Evolutionary conservation across 768 basidiomycete species (phyloP).

Genomic region (Amyloporia xantha): DNA sequence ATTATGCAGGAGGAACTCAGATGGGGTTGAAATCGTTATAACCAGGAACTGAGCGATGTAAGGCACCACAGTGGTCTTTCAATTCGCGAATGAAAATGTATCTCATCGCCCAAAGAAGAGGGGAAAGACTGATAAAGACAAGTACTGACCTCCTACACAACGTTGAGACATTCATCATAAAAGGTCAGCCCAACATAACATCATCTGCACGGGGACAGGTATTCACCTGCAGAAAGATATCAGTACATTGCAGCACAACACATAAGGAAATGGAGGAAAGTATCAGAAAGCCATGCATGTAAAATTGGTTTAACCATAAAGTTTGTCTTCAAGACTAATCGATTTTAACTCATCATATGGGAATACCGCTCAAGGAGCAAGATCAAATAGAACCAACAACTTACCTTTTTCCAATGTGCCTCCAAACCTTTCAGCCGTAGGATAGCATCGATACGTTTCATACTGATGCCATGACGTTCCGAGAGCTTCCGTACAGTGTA

Average conservation of each 20-base stretch:
- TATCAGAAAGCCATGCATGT: constrained; percentile 37
- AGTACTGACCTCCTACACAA: constrained; percentile 35
- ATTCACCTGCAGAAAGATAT: constrained; percentile 3
- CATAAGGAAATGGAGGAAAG: constrained; percentile 5
- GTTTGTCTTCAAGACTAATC: constrained; percentile 94
- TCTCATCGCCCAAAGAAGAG: constrained; percentile 39
- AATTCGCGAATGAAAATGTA: constrained; percentile 63
- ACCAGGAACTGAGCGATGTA: constrained; percentile 57
- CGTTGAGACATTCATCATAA: background rate
- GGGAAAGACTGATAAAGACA: background rate
- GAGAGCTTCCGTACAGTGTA: constrained; percentile 58
- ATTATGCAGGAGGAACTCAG: constrained; percentile 45
- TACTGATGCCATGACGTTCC: constrained; percentile 54
- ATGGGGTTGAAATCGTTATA: constrained; percentile 68
- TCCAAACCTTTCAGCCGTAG: constrained; percentile 79
- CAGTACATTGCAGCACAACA: constrained; percentile 17
- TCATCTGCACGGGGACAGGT: background rate
- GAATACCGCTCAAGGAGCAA: constrained; percentile 18
- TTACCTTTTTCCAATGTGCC: constrained; percentile 62
- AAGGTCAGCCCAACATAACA: background rate
- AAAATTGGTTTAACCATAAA: constrained; percentile 57
- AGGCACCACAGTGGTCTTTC: constrained; percentile 54
- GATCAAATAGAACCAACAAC: too few species aligned
- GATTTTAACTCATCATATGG: constrained; percentile 55
- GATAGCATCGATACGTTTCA: constrained; percentile 80